Evolutionary conservation across 192 early-diverging fungal species (phyloP).

Genomic region (Funneliformis mosseae): DNA sequence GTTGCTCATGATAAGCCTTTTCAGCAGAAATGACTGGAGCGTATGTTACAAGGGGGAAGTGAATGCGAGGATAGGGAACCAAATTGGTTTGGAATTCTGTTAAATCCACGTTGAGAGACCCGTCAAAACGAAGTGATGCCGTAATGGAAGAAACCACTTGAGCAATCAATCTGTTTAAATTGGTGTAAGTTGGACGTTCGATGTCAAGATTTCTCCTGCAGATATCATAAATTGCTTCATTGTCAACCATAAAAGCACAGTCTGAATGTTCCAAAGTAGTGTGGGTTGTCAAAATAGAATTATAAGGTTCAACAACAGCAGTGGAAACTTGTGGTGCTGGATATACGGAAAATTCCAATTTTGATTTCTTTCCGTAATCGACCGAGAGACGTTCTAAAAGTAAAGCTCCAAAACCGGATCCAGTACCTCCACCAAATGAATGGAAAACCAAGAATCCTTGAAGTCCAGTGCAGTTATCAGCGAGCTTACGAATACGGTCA

Average conservation of each 20-base stretch:
- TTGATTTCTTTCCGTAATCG: constrained; percentile 99
- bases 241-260: constrained; percentile 99
- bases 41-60: constrained; percentile 98
- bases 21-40: constrained; percentile 92
- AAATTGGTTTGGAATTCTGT: constrained; percentile 99
- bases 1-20: constrained; percentile 97
- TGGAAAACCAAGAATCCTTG: constrained; percentile 99
- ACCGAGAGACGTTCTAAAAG: constrained; percentile 98
- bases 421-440: constrained; percentile 99
- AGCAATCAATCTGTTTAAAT: constrained; percentile 96
- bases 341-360: constrained; percentile 99
- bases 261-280: constrained; percentile 98
- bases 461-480: constrained; percentile 97
- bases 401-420: constrained; percentile 98
- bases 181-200: constrained; percentile 94
- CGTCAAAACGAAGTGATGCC: constrained; percentile 97
- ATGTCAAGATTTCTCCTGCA: constrained; percentile 98
- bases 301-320: constrained; percentile 97
- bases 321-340: constrained; percentile 97
- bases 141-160: constrained; percentile 99
- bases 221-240: constrained; percentile 99
- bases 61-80: constrained; percentile 98
- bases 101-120: constrained; percentile 98
- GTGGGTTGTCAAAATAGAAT: constrained; percentile 99
- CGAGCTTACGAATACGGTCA: constrained; percentile 96